Conservation (phyloP, 139 green algal genomes). For the Chlamydomonas sphaeroides region DNA sequence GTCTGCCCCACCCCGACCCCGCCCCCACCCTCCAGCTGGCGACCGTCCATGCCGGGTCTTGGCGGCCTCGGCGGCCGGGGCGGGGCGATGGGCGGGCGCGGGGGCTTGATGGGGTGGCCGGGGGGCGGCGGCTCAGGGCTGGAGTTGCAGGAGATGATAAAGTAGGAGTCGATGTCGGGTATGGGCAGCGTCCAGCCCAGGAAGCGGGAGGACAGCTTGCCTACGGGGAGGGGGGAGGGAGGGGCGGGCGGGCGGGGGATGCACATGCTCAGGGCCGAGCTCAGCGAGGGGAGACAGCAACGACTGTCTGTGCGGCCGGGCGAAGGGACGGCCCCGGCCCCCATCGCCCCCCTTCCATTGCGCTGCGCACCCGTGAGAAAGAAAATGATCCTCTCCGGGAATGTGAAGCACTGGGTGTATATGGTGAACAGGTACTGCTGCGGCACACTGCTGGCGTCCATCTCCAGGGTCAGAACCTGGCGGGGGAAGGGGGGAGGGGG, state of each 20-base stretch:
- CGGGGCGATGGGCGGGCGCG: background rate
- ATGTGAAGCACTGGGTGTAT: constrained; percentile 76
- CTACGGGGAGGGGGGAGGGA: no score
- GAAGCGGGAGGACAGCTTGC: constrained; percentile 64
- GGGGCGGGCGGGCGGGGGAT: no score
- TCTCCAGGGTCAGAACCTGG: constrained; percentile 56
- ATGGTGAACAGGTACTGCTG: constrained; percentile 69
- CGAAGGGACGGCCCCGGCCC: no score
- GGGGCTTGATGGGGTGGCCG: background rate
- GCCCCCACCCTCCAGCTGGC: no score
- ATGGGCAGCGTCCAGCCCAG: constrained; percentile 55
- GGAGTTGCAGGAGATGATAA: constrained; percentile 69
- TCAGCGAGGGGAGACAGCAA: no score
- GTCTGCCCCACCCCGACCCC: no score
- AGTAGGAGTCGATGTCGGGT: constrained; percentile 78
- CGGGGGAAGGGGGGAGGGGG: no score
- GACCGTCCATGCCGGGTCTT: no score
- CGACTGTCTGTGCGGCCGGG: no score
- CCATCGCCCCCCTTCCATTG: no score
- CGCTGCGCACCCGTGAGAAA: constrained; percentile 83
- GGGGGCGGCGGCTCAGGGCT: background rate
- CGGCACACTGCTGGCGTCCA: constrained; percentile 75
- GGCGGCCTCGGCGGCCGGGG: no score
- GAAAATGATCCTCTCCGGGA: constrained; percentile 81
- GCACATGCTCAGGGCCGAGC: no score